phyloP scores from a whole-genome alignment of 2,329 filamentous ascomycete genomes.

The Bipolaris zeicola region DNA sequence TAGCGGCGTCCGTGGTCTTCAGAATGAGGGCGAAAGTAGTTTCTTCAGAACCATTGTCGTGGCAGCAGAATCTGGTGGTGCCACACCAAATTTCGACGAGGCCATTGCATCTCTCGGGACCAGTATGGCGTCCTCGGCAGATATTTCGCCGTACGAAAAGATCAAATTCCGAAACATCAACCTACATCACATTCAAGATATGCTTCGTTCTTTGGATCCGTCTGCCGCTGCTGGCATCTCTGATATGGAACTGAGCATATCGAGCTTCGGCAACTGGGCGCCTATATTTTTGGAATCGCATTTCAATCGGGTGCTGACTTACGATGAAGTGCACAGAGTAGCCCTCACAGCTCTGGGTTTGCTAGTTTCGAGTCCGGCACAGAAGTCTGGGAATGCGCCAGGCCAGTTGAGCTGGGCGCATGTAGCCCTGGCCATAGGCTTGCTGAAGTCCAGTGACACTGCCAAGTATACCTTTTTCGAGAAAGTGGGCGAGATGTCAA shows the following conservation, averaged over 20 bases:
- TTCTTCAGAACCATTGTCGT: conserved; percentile 46
- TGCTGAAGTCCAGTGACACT: conserved; percentile 55
- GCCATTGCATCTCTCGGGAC: conserved; percentile 13
- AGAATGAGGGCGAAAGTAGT: conserved; percentile 46
- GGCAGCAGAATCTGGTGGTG: conserved; percentile 23
- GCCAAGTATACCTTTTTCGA: conserved; percentile 52
- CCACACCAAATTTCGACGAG: conserved; percentile 21
- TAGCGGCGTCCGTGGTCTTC: conserved; percentile 53
- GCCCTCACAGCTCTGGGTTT: conserved; percentile 59
- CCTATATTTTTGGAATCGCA: conserved; percentile 37
- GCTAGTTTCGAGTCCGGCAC: conserved; percentile 27
- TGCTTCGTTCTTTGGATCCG: conserved; percentile 59
- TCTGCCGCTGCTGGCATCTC: conserved; percentile 30
- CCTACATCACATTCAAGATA: conserved; percentile 66
- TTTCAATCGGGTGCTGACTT: conserved; percentile 60
- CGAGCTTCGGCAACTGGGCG: conserved; percentile 25
- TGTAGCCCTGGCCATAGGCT: conserved; percentile 49
- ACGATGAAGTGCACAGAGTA: conserved; percentile 66
- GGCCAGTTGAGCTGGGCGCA: conserved; percentile 48
- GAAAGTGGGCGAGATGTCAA: conserved; percentile 9
- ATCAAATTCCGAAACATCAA: conserved; percentile 59
- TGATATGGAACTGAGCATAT: conserved; percentile 26
- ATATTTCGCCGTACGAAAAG: conserved; percentile 24
- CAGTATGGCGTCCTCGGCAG: conserved; percentile 5
- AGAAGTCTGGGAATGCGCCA: conserved; percentile 6